These are phyloP conservation scores for Arabidopsis suecica DNA, from an alignment of 345 rosid genomes.

Conservation along the genomic window DNA sequence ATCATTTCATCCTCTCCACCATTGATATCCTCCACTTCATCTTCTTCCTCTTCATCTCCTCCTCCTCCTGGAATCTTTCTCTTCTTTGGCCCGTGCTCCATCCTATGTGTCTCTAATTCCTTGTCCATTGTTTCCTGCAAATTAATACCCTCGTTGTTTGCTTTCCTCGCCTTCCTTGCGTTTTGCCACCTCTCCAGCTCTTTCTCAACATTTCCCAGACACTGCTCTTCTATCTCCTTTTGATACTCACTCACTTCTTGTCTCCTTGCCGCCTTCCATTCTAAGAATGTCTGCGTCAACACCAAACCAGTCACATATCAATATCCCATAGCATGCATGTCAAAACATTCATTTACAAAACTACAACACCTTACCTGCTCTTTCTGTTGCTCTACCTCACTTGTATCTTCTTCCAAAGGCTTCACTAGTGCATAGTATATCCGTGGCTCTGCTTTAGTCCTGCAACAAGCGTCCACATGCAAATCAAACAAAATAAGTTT, in stretches of 20 bases:
- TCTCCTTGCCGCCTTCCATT: slow-evolving; percentile 81
- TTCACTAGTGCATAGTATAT: slow-evolving; percentile 75
- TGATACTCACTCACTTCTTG: slow-evolving; percentile 82
- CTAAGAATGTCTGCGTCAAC: slow-evolving; percentile 61
- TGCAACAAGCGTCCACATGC: slow-evolving; percentile 51
- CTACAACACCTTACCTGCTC: slow-evolving; percentile 61
- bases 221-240: slow-evolving; percentile 76
- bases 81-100: slow-evolving; percentile 95
- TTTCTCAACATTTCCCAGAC: slow-evolving; percentile 75
- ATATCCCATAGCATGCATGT: slow-evolving; percentile 18
- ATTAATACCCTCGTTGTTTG: slow-evolving; percentile 55
- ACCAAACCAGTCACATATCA: slow-evolving; percentile 2
- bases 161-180: slow-evolving; percentile 76
- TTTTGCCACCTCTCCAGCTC: slow-evolving; percentile 97
- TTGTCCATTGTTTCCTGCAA: slow-evolving; percentile 98
- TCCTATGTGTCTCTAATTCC: slow-evolving; percentile 88
- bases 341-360: slow-evolving; percentile 19
- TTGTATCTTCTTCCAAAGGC: slow-evolving; percentile 70
- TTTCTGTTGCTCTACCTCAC: slow-evolving; percentile 58
- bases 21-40: slow-evolving; percentile 85
- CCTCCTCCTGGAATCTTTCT: slow-evolving; percentile 77
- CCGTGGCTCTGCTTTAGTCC: slow-evolving; percentile 91
- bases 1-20: slow-evolving; percentile 87
- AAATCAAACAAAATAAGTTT: slow-evolving; percentile 37
- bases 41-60: slow-evolving; percentile 84